Conservation (phyloP, 768 basidiomycete genomes). For the Pisolithus albus region DNA sequence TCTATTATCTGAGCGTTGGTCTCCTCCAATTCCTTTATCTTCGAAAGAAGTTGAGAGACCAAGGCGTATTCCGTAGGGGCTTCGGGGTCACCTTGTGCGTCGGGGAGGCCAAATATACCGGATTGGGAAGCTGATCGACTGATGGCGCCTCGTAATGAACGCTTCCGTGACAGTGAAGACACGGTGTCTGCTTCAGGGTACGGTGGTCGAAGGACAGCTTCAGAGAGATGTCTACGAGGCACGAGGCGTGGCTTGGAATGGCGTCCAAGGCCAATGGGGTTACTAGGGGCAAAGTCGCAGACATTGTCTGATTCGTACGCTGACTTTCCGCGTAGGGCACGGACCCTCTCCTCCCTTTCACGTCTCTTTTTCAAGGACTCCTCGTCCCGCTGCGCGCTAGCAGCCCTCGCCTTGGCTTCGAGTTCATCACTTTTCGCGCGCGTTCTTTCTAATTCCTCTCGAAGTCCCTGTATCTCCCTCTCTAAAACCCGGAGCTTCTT, state of each 20-base stretch:
- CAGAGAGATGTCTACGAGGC: conserved; percentile 25
- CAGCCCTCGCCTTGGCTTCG: conserved; percentile 54
- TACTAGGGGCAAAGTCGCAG: conserved; percentile 58
- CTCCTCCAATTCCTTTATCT: conserved; percentile 72
- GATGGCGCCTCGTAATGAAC: conserved; percentile 13
- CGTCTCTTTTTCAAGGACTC: conserved; percentile 23
- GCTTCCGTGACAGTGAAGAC: conserved; percentile 14
- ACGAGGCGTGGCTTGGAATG: conserved; percentile 15
- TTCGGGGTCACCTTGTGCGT: background rate
- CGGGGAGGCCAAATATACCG: conserved; percentile 11
- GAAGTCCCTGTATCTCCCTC: conserved; percentile 69
- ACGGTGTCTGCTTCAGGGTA: conserved; percentile 4
- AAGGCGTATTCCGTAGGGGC: conserved; percentile 41
- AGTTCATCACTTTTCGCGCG: conserved; percentile 63
- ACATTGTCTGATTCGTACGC: conserved; percentile 30
- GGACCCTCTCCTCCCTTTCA: conserved; percentile 46
- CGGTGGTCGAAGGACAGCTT: conserved; percentile 13
- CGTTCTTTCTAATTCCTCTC: conserved; percentile 72
- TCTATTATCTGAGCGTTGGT: conserved; percentile 60
- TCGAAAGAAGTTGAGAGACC: conserved; percentile 63
- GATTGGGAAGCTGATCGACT: conserved; percentile 23
- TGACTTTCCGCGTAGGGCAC: conserved; percentile 41
- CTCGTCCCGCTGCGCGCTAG: conserved; percentile 27
- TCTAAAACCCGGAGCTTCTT: conserved; percentile 67
- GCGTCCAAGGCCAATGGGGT: conserved; percentile 23